phyloP scores from a whole-genome alignment of 2,329 filamentous ascomycete genomes.

The Epichloe amarillans region DNA sequence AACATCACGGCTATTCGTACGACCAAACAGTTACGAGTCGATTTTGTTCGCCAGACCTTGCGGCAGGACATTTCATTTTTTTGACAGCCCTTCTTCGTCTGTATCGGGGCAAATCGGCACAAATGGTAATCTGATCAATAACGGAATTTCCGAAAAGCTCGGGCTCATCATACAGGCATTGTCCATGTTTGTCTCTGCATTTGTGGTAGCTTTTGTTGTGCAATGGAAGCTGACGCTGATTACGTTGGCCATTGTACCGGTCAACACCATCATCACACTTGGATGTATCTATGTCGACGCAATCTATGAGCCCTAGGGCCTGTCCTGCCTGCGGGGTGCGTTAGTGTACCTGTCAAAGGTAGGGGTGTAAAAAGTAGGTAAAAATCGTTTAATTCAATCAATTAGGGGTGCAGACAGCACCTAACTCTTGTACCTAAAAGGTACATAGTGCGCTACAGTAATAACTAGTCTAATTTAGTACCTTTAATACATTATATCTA shows the following conservation, averaged over 20 bases:
- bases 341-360: too few relatives aligned
- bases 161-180: slow-evolving; percentile 26
- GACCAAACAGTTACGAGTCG: slow-evolving; percentile 23
- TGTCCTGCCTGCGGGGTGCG: too few relatives aligned
- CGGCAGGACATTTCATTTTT: slow-evolving; percentile 43
- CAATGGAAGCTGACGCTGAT: slow-evolving; percentile 31
- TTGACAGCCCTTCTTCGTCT: slow-evolving; percentile 30
- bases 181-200: slow-evolving; percentile 26
- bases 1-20: slow-evolving; percentile 24
- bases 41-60: slow-evolving; percentile 23
- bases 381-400: too few relatives aligned
- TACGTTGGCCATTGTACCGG: slow-evolving; percentile 31
- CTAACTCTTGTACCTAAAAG: too few relatives aligned
- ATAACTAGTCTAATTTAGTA: too few relatives aligned
- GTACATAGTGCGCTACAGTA: too few relatives aligned
- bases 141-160: slow-evolving; percentile 32
- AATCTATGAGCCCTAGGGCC: slow-evolving; percentile 28
- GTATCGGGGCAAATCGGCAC: slow-evolving; percentile 33
- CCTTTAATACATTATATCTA: too few relatives aligned
- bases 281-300: slow-evolving; percentile 26
- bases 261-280: slow-evolving; percentile 26
- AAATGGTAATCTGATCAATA: slow-evolving; percentile 32
- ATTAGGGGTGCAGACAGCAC: too few relatives aligned
- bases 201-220: slow-evolving; percentile 26
- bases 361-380: too few relatives aligned